Evolutionary conservation across 345 rosid species (phyloP), one percentile per base, ranked within the genome.

Genomic region (Nephelium lappaceum): DNA sequence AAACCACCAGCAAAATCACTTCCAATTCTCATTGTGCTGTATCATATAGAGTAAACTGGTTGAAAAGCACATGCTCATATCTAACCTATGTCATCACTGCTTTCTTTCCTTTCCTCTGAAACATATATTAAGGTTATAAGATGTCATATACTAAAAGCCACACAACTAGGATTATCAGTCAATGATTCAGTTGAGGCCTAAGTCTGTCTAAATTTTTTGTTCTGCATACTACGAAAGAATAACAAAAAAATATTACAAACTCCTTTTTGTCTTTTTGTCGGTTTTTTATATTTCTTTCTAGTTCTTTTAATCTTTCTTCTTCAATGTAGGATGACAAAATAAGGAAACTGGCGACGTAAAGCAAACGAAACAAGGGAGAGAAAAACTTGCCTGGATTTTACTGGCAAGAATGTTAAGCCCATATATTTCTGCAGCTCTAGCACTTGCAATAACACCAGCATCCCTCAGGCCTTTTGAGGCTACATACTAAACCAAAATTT

Each of bases 381-480:
- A 18, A 75, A 42, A 69, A 71, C 58, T 78, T 74, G 78, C 92
- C 91, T 92, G 97, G 75, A 91, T 84, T 47, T 80, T 87, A 76
- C 89, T 89, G 6, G 97, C 89, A 41, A 91, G 91, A 41, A 94
- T 75, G 41, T 87, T 84, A 19, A 94, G 92, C 51, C 95, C 97
- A 81, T 94, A 94, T 16, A 94, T 82, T 75, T 89, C 89, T 8
- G 95, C 89, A 69, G 97, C 98, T 81, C 92, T 90, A 61, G 87
- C 88, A 69, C 94, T 89, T 4, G 98, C 97, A 36, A 93, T 77
- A 11, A 86, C 95, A 55, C 93, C 97, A 51, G 91, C 88, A 75
- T 92, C 94, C 71, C 83, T 82, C 76, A 85, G 81, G 71, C 79
- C 75, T 49, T 83, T 87, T 66, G 72, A 72, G 62, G 94, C 90